These are phyloP conservation scores for Tetragonia tetragonoides DNA, from an alignment of 148 eudicot species.

Conservation along the genomic window DNA sequence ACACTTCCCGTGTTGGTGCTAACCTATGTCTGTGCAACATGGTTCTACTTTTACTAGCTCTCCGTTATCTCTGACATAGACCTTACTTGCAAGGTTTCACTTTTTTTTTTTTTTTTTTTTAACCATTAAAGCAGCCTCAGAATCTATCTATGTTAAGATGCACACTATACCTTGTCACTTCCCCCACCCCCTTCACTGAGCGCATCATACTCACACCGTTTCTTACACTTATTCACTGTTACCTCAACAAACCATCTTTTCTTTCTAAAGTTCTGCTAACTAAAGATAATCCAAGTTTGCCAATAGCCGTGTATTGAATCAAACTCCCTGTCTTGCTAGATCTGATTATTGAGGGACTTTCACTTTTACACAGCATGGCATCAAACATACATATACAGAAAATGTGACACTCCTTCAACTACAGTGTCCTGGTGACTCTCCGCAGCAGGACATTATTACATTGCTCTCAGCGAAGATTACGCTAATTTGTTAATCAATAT, in stretches of 20 bases:
- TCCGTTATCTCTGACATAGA: background rate
- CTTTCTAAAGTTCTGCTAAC: background rate
- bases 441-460: background rate
- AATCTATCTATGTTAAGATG: background rate
- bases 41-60: background rate
- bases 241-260: background rate
- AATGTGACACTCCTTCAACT: background rate
- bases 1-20: too few relatives aligned
- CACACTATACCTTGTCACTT: background rate
- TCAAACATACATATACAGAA: background rate
- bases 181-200: background rate
- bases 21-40: too few relatives aligned
- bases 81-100: background rate
- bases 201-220: background rate
- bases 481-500: too few relatives aligned
- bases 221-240: background rate
- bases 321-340: background rate
- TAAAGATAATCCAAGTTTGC: too few relatives aligned
- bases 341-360: background rate
- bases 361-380: background rate
- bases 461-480: background rate
- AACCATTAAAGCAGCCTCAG: background rate
- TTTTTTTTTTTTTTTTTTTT: too few relatives aligned
- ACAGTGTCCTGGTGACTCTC: too few relatives aligned
- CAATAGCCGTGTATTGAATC: background rate